phyloP scores from a whole-genome alignment of 2,329 filamentous ascomycete genomes.

The Neopestalotiopsis clavispora region DNA sequence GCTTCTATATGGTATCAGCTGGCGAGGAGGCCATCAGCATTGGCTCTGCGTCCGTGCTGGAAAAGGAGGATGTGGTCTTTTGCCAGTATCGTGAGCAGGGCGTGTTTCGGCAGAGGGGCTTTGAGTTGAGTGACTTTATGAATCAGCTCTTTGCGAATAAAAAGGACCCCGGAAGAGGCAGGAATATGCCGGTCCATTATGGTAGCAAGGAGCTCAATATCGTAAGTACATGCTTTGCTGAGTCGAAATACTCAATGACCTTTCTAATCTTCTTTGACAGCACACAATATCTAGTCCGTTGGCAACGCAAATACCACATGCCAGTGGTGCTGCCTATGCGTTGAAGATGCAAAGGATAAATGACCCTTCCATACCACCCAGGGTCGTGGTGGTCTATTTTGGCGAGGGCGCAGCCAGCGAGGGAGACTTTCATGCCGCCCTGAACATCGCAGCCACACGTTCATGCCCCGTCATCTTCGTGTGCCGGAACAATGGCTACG shows the following conservation, averaged over 20 bases:
- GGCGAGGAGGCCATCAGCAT: constrained; percentile 95
- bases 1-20: constrained; percentile 97
- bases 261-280: constrained; percentile 41
- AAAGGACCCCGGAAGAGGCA: constrained; percentile 78
- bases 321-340: constrained; percentile 84
- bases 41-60: constrained; percentile 82
- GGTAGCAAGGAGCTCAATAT: constrained; percentile 84
- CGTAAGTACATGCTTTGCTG: constrained; percentile 50
- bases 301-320: constrained; percentile 89
- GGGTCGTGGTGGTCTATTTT: constrained; percentile 84
- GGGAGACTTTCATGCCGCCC: constrained; percentile 88
- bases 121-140: constrained; percentile 90
- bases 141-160: constrained; percentile 89
- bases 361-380: constrained; percentile 69
- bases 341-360: constrained; percentile 80
- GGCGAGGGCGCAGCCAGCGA: constrained; percentile 90
- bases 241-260: not conserved
- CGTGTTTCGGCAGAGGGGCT: constrained; percentile 88
- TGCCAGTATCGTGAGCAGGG: constrained; percentile 95
- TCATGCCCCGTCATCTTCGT: constrained; percentile 90
- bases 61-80: constrained; percentile 88
- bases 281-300: constrained; percentile 87
- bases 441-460: constrained; percentile 89
- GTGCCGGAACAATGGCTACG: constrained; percentile 91
- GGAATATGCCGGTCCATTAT: constrained; percentile 98